Conservation (phyloP, 148 eudicot species). For the Pouteria glomerata region DNA sequence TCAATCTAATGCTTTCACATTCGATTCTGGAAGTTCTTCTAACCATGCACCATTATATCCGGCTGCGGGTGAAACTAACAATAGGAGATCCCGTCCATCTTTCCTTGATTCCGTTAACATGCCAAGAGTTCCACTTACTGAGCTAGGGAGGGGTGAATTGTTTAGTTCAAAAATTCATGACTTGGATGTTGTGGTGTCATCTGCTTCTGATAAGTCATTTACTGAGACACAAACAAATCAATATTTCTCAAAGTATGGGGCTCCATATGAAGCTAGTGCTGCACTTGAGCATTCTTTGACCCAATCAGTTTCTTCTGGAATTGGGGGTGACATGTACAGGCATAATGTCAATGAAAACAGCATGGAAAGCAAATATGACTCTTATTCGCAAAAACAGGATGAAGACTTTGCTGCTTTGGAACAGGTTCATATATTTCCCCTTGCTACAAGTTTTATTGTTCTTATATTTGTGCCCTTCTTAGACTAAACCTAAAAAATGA, state of each 20-base stretch:
- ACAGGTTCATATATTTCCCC: slow-evolving; percentile 51
- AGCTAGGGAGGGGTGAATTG: slow-evolving; percentile 25
- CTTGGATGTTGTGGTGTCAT: slow-evolving; percentile 29
- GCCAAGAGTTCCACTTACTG: slow-evolving; percentile 39
- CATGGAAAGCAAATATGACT: slow-evolving; percentile 36
- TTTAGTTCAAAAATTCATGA: slow-evolving; percentile 24
- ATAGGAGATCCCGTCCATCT: slow-evolving; percentile 74
- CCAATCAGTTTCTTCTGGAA: slow-evolving; percentile 27
- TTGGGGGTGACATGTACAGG: slow-evolving; percentile 24
- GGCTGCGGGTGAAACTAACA: slow-evolving; percentile 36
- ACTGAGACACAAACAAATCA: slow-evolving; percentile 18
- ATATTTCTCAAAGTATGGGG: slow-evolving; percentile 20
- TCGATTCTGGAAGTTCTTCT: slow-evolving; percentile 28
- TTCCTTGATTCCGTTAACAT: slow-evolving; percentile 80
- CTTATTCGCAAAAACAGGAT: slow-evolving; percentile 52
- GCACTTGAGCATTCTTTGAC: slow-evolving; percentile 12
- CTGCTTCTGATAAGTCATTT: slow-evolving; percentile 21
- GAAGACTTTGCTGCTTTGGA: slow-evolving; percentile 95
- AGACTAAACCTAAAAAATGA: not conserved
- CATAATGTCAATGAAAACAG: slow-evolving; percentile 24
- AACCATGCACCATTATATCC: slow-evolving; percentile 31
- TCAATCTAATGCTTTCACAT: slow-evolving; percentile 30
- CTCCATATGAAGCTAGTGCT: slow-evolving; percentile 15
- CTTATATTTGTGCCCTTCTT: not conserved
- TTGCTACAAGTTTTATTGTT: not conserved